Percentiles rank a stretch among this genome's conserved stretches.
These are phyloP conservation scores for Globisporangium abappressorium DNA, from an alignment of 352 stramenopile species.

Conservation along the genomic window DNA sequence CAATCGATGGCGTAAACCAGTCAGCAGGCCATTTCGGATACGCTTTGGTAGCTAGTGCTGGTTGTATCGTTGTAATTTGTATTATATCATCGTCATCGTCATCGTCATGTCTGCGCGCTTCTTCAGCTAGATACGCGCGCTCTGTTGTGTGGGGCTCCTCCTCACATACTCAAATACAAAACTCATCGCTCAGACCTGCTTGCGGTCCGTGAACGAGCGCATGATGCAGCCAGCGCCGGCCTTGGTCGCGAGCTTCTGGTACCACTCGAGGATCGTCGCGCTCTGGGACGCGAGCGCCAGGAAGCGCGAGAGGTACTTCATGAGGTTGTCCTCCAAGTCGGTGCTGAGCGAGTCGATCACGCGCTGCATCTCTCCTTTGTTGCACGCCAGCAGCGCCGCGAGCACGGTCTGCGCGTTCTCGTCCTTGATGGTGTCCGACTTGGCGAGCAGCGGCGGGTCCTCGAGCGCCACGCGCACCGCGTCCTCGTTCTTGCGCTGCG, in stretches of 20 bases:
- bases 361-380: conserved; percentile 86
- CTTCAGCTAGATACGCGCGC: not conserved
- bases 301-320: conserved; percentile 90
- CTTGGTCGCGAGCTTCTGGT: conserved; percentile 83
- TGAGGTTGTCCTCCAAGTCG: conserved; percentile 75
- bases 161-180: not conserved
- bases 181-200: conserved; percentile 63
- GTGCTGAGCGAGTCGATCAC: conserved; percentile 68
- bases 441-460: conserved; percentile 65
- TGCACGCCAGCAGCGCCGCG: conserved; percentile 68
- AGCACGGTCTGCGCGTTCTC: conserved; percentile 83
- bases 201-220: conserved; percentile 84
- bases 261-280: conserved; percentile 83
- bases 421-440: conserved; percentile 60
- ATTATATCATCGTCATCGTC: not conserved
- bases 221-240: conserved; percentile 87
- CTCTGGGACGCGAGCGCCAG: conserved; percentile 74
- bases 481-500: conserved; percentile 80
- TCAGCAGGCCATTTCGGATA: not conserved
- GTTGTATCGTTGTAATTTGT: not conserved
- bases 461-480: conserved; percentile 69
- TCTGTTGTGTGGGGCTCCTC: not conserved
- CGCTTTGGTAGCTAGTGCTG: not conserved
- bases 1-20: not conserved
- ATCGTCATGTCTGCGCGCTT: not conserved